Percentiles rank a stretch among this genome's conserved stretches.
Conservation (phyloP, 805 yeast species). For the Yueomyces sp. region DNA sequence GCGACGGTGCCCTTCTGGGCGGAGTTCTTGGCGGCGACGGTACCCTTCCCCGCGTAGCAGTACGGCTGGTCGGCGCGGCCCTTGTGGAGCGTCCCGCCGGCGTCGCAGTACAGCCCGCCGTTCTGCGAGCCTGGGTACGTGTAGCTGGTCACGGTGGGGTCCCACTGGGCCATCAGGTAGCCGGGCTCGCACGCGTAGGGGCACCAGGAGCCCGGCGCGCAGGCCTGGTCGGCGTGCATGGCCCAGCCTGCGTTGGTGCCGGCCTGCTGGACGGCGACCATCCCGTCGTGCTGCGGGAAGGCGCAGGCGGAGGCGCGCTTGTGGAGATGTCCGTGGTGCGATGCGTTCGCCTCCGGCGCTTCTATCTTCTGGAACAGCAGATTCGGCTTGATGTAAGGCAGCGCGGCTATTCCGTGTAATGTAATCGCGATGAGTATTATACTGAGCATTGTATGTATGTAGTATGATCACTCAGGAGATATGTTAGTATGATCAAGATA, state of each 20-base stretch:
- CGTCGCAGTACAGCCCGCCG: conserved; percentile 74
- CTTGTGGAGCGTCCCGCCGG: conserved; percentile 51
- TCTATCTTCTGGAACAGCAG: not conserved
- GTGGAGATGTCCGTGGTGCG: not conserved
- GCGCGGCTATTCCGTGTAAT: not conserved
- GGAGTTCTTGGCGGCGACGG: conserved; percentile 47
- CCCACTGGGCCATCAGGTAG: conserved; percentile 81
- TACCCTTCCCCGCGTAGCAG: conserved; percentile 69
- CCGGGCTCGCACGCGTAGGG: conserved; percentile 92
- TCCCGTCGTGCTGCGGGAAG: conserved; percentile 55
- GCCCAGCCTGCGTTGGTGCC: conserved; percentile 79
- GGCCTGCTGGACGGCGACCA: conserved; percentile 52
- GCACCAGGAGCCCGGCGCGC: conserved; percentile 70
- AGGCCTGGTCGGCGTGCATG: conserved; percentile 56
- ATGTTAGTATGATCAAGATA: too few relatives aligned
- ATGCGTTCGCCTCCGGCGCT: not conserved
- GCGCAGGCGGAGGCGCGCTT: conserved; percentile 34
- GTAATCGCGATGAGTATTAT: too few relatives aligned
- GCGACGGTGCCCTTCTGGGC: conserved; percentile 53
- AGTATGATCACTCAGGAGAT: too few relatives aligned
- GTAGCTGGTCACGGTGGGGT: conserved; percentile 57
- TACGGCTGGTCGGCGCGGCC: conserved; percentile 44
- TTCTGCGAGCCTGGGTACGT: conserved; percentile 64
- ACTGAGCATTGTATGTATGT: too few relatives aligned
- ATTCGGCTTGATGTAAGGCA: not conserved